Evolutionary conservation across 2,329 filamentous ascomycete genomes (phyloP).

Genomic region (Ascochyta fabae): DNA sequence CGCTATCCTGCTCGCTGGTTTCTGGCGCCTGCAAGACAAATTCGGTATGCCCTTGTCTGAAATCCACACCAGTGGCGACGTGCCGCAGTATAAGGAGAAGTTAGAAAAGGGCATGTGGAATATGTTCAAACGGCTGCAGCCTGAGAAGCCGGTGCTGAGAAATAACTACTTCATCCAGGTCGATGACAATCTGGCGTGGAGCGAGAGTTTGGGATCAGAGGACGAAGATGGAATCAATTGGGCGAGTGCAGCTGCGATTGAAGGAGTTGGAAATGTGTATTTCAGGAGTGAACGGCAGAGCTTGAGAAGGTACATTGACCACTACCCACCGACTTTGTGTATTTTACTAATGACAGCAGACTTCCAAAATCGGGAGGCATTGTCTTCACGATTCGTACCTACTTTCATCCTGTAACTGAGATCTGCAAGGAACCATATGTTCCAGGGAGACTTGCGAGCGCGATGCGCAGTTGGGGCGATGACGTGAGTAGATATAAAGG

Average conservation of each 20-base stretch:
- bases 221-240: conserved; percentile 63
- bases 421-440: conserved; percentile 76
- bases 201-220: conserved; percentile 75
- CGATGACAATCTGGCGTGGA: conserved; percentile 79
- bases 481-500: conserved; percentile 82
- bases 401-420: conserved; percentile 74
- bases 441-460: conserved; percentile 77
- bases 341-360: conserved; percentile 24
- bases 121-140: conserved; percentile 76
- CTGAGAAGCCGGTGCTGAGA: conserved; percentile 69
- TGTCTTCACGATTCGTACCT: conserved; percentile 80
- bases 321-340: neutral
- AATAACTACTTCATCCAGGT: conserved; percentile 93
- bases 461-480: conserved; percentile 80
- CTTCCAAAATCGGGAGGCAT: conserved; percentile 56
- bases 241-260: conserved; percentile 69
- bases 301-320: conserved; percentile 58
- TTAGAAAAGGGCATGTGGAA: conserved; percentile 80
- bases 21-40: conserved; percentile 85
- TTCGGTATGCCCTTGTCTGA: conserved; percentile 78
- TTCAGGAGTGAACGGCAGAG: conserved; percentile 80
- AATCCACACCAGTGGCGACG: conserved; percentile 79
- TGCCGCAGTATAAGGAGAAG: conserved; percentile 74
- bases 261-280: conserved; percentile 73
- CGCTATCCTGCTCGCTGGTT: conserved; percentile 76